Base-by-base conservation (phyloP, 2,329 filamentous ascomycete species). In the Phialophora verrucosa region DNA sequence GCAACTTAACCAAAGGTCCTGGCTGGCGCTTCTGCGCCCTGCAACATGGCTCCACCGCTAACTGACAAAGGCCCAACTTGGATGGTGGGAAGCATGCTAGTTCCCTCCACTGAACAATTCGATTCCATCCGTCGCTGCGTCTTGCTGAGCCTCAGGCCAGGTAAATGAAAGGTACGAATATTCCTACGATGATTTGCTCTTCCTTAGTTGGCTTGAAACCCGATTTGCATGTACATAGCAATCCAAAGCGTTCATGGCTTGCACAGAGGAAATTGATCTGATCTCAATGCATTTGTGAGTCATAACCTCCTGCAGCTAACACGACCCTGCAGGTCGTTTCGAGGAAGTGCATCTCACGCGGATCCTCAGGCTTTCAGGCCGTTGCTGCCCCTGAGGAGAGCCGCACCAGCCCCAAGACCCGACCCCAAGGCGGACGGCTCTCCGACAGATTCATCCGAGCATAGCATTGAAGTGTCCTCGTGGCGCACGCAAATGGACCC, bases 311-410 rank as follows among this genome's bases (percentile, higher is more conserved):
- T 51, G 20, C 17, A 17, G 12, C 49, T 51, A 51, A 27, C 1
- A 51, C 14, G 20, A 51, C 49, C 49, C 49, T 23, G 49, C 49
- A 51, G 20, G 3, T 51, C 49, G 49, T 20, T 51, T 51, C 20
- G 20, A 27, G 11, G 11, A 6, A 20, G 20, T 29, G 20, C 49
- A 51, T 51, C 49, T 20, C 23, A 51, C 3, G 49, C 38, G 38
- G 38, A 20, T 44, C 17, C 38, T 44, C 32, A 32, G 31, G 10
- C 42, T 47, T 47, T n/a, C n/a, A n/a, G 23, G 23, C 25, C 25
- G 5, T 51, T 51, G 20, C 49, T 51, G 49, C 49, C 49, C 23
- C 49, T 51, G 49, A 51, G 20, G n/a, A 51, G 49, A 51, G 49
- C 25, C 49, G 49, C 49, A 12, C 20, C 27, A 51, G 49, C 8